These are phyloP conservation scores for Gossypium davidsonii DNA, from an alignment of 441 rosid species.

Conservation along the genomic window DNA sequence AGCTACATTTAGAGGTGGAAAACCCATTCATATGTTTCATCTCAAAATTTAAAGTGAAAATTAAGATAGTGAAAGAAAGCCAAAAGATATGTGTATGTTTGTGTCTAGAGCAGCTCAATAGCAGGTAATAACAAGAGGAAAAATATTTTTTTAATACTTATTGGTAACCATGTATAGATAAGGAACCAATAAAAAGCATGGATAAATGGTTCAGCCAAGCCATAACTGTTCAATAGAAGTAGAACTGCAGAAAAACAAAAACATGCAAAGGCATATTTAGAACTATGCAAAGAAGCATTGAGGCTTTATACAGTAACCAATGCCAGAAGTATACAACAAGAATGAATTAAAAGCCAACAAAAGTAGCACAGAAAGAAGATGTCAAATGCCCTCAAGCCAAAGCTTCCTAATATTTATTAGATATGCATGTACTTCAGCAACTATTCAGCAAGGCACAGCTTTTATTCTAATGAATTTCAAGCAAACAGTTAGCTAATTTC, in stretches of 20 bases:
- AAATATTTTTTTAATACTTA: background rate
- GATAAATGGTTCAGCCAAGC: background rate
- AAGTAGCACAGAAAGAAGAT: background rate
- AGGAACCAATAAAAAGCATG: background rate
- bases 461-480: background rate
- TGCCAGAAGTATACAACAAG: background rate
- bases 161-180: background rate
- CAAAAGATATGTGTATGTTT: background rate
- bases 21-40: background rate
- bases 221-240: background rate
- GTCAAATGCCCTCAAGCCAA: background rate
- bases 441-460: background rate
- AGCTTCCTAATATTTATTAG: background rate
- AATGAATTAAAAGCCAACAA: slow-evolving; percentile 1
- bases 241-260: slow-evolving; percentile 1
- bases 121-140: background rate
- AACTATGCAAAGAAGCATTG: background rate
- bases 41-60: background rate
- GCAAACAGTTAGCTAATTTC: background rate
- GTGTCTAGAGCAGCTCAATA: background rate
- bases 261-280: background rate
- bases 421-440: background rate
- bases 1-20: background rate
- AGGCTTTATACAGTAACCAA: background rate
- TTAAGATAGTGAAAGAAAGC: background rate